These are phyloP conservation scores for Epichloe brachyelytri DNA, from an alignment of 2,329 filamentous ascomycete species.

Conservation along the genomic window DNA sequence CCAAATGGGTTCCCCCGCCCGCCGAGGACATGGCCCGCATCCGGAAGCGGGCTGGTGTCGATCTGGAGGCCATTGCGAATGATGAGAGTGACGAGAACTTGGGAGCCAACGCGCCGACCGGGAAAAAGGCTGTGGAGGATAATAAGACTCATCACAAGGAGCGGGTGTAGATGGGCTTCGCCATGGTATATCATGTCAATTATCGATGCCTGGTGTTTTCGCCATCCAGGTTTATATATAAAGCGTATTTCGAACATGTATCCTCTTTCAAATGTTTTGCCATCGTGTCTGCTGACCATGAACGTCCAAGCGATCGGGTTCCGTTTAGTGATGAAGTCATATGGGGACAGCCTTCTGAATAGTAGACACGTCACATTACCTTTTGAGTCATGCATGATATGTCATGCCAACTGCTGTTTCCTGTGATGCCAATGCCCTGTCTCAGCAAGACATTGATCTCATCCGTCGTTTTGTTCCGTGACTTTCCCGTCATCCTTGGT, in stretches of 20 bases:
- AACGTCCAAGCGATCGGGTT: too few species aligned
- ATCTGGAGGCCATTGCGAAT: slow-evolving; percentile 16
- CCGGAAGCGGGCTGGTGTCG: slow-evolving; percentile 27
- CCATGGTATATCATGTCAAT: neutral
- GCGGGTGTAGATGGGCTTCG: neutral
- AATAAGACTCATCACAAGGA: neutral
- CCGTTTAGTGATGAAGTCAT: too few species aligned
- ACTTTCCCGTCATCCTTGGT: slow-evolving; percentile 22
- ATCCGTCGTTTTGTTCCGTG: slow-evolving; percentile 44
- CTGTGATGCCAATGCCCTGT: slow-evolving; percentile 10
- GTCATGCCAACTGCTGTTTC: neutral
- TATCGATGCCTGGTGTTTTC: neutral
- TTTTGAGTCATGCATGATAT: too few species aligned
- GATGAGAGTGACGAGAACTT: neutral
- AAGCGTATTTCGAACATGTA: neutral
- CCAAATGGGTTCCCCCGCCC: slow-evolving; percentile 37
- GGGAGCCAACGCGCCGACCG: neutral
- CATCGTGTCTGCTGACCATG: too few species aligned
- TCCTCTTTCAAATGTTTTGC: too few species aligned
- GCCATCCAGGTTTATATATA: too few species aligned
- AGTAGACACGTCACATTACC: too few species aligned
- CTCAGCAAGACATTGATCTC: slow-evolving; percentile 46
- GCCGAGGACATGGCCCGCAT: slow-evolving; percentile 31
- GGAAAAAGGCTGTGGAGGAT: neutral
- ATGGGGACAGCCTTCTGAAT: too few species aligned